Conservation (phyloP, 306 rosid species). For the Purshia tridentata region DNA sequence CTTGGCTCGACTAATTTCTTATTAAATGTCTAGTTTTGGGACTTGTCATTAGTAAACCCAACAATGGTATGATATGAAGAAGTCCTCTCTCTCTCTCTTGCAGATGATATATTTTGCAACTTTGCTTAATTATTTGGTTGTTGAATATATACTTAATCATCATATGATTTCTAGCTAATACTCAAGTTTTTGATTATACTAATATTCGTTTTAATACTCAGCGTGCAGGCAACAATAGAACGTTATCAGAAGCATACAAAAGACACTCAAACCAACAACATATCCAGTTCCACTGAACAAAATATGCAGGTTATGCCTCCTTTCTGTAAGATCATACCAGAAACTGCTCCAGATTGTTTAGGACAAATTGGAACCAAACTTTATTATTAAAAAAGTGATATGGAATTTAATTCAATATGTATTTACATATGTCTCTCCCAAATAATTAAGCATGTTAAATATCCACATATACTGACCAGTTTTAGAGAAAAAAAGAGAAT, state of each 20-base stretch:
- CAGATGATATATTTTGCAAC: neutral
- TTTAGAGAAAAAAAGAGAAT: no score
- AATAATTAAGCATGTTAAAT: no score
- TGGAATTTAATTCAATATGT: neutral
- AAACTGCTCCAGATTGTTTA: neutral
- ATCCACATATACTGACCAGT: no score
- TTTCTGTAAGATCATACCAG: neutral
- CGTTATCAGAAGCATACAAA: slow-evolving; percentile 56
- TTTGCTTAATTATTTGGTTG: neutral
- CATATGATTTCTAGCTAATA: neutral
- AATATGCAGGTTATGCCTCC: slow-evolving; percentile 49
- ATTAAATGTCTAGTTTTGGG: no score
- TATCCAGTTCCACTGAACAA: slow-evolving; percentile 36
- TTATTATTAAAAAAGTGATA: neutral
- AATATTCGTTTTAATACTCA: slow-evolving; percentile 25
- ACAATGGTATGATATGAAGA: no score
- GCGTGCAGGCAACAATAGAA: slow-evolving; percentile 58
- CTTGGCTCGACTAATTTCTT: no score
- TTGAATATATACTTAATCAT: neutral
- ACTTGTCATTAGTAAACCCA: no score
- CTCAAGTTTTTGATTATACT: neutral
- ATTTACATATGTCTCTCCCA: neutral
- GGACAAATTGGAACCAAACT: neutral
- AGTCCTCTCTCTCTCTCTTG: no score
- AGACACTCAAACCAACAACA: slow-evolving; percentile 28